Base-by-base conservation (phyloP, 2,329 filamentous ascomycete species). In the Botrytis fragariae region DNA sequence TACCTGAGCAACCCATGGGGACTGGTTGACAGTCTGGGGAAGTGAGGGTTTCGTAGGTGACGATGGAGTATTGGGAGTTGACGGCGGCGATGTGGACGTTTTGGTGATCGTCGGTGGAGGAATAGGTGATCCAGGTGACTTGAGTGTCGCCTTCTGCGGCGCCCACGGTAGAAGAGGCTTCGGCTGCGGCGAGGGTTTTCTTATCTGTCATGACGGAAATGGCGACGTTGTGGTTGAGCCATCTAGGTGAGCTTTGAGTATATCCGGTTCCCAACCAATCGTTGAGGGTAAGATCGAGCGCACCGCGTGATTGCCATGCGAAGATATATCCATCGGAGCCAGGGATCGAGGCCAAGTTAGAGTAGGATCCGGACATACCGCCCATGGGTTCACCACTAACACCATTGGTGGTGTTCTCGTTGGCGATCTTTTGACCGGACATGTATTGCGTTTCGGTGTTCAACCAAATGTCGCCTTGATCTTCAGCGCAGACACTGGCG, bases 351-450 rank as follows among this genome's bases (percentile, higher is more conserved):
- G 86, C 86, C 32, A 91, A 84, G 12, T 82, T 83, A 77, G 86
- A 88, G 83, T 89, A 91, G 3, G 87, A 89, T 44, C 89, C 89
- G n/a, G 84, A 84, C 87, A 88, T 90, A 70, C 89, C 89, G 59
- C 89, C 89, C 85, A 79, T 86, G 42, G 87, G 82, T 80, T 90
- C 88, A 65, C 87, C 87, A 59, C 83, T 84, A 9, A 80, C 87
- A 57, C 88, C 88, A 78, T 90, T 90, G 74, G 86, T 89, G 35
- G 85, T 86, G 76, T 89, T 87, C 80, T 90, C 88, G 80, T 90
- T 90, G 73, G 88, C 88, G 74, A 91, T 84, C 81, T 90, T 90
- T 77, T 87, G 83, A 44, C 87, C 87, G 60, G 80, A 78, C 89
- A 90, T 90, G 39, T 85, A 85, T 77, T 87, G 86, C 3, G 84